A percentile compares a stretch with the other conserved stretches of the same genome.
Conservation (phyloP, 2,329 filamentous ascomycete genomes). For the Trichoderma atroviride region DNA sequence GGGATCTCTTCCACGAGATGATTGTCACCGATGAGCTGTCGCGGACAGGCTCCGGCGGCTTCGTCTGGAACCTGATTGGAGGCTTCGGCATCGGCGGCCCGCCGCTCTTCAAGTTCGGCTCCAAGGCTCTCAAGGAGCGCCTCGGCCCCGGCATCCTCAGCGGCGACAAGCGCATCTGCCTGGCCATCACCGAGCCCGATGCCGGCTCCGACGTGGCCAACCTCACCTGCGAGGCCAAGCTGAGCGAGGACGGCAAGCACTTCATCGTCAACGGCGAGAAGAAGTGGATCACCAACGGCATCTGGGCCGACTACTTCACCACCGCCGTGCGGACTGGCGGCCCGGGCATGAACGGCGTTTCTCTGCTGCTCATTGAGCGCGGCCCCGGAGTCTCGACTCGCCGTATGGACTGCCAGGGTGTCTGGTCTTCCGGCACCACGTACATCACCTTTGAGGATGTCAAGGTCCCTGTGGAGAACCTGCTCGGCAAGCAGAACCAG, state of each 20-base stretch:
- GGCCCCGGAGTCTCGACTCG: conserved; percentile 86
- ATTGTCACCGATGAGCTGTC: conserved; percentile 93
- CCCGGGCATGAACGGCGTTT: conserved; percentile 89
- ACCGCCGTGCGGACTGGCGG: conserved; percentile 90
- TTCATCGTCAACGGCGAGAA: conserved; percentile 99
- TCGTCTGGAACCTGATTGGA: conserved; percentile 96
- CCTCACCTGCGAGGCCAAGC: conserved; percentile 91
- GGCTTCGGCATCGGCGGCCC: conserved; percentile 96
- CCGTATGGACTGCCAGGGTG: conserved; percentile 97
- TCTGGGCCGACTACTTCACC: conserved; percentile 97
- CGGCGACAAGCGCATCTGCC: conserved; percentile 95
- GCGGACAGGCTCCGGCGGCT: conserved; percentile 82
- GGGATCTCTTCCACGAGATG: conserved; percentile 99
- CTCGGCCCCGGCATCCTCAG: conserved; percentile 85
- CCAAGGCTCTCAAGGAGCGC: conserved; percentile 79
- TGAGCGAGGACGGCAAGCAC: conserved; percentile 94
- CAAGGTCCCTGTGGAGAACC: conserved; percentile 98
- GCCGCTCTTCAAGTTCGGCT: conserved; percentile 88
- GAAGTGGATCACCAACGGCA: conserved; percentile 99
- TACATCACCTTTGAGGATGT: conserved; percentile 99
- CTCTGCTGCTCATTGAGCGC: conserved; percentile 89
- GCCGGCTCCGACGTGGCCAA: conserved; percentile 95
- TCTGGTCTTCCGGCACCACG: conserved; percentile 92
- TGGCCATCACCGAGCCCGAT: conserved; percentile 96
- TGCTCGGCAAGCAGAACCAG: conserved; percentile 97